These are phyloP conservation scores for Talaromyces ruber DNA, from an alignment of 495 filamentous ascomycete species.

Conservation along the genomic window DNA sequence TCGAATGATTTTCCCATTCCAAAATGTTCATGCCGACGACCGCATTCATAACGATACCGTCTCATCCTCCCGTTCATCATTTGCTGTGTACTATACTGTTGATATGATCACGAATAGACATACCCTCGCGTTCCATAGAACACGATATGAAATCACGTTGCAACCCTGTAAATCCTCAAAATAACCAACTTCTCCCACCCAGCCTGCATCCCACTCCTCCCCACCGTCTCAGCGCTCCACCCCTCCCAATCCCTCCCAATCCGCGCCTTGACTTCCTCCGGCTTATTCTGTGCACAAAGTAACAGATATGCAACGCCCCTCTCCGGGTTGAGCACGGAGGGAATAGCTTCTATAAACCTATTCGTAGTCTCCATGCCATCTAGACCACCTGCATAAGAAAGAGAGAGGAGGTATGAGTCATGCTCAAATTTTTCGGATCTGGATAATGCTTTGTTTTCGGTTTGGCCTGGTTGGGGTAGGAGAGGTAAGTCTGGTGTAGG, in stretches of 20 bases:
- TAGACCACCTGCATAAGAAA: conserved; percentile 79
- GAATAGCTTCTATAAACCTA: conserved; percentile 59
- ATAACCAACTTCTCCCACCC: conserved; percentile 90
- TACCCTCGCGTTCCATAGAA: not conserved
- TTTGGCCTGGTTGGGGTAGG: conserved; percentile 22
- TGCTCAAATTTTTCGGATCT: conserved; percentile 44
- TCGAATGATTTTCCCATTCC: no score
- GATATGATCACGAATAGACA: not conserved
- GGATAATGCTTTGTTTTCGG: conserved; percentile 10
- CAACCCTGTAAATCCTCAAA: conserved; percentile 62
- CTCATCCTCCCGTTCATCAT: not conserved
- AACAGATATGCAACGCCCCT: conserved; percentile 82
- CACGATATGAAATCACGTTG: not conserved
- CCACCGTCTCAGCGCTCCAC: conserved; percentile 75
- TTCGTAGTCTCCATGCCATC: conserved; percentile 94
- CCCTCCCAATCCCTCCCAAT: conserved; percentile 45
- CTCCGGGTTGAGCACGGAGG: conserved; percentile 44
- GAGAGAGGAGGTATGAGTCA: conserved; percentile 71
- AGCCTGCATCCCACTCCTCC: conserved; percentile 71
- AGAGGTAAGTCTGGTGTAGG: conserved; percentile 66
- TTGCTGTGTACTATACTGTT: not conserved
- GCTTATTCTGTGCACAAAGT: conserved; percentile 80
- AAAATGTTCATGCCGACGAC: not conserved
- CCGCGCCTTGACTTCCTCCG: conserved; percentile 61
- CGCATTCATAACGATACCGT: not conserved